These are phyloP conservation scores for Ilex asprella DNA, from an alignment of 257 asterid genomes.

Conservation along the genomic window DNA sequence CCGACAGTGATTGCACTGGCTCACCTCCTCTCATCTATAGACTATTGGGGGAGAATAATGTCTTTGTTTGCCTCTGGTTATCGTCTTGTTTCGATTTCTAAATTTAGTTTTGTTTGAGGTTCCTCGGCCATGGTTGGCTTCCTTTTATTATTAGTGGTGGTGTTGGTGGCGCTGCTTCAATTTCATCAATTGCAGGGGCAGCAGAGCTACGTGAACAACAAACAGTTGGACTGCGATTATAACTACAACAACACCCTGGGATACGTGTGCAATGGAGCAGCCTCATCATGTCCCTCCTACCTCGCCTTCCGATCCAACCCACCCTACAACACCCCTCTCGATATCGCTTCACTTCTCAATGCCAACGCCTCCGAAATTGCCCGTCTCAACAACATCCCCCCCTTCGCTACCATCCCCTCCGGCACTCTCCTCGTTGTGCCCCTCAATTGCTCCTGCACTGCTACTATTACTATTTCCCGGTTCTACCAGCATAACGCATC, in stretches of 20 bases:
- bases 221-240: slow-evolving; percentile 34
- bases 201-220: slow-evolving; percentile 44
- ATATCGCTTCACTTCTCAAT: slow-evolving; percentile 33
- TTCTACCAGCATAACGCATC: slow-evolving; percentile 50
- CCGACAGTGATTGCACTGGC: too few species aligned
- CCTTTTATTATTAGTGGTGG: neutral
- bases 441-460: slow-evolving; percentile 40
- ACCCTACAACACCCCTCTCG: slow-evolving; percentile 35
- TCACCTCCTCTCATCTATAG: too few species aligned
- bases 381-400: slow-evolving; percentile 34
- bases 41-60: too few species aligned
- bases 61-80: too few species aligned
- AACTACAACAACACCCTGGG: slow-evolving; percentile 36
- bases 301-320: slow-evolving; percentile 53
- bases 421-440: slow-evolving; percentile 41
- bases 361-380: slow-evolving; percentile 43
- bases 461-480: neutral
- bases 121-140: too few species aligned
- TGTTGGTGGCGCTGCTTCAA: neutral
- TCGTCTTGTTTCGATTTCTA: too few species aligned
- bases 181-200: slow-evolving; percentile 24
- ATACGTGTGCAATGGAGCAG: slow-evolving; percentile 41
- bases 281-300: slow-evolving; percentile 40
- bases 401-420: slow-evolving; percentile 17
- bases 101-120: too few species aligned